phyloP scores from a whole-genome alignment of 78 protist species.

The Dictyostelium firmibasis region DNA sequence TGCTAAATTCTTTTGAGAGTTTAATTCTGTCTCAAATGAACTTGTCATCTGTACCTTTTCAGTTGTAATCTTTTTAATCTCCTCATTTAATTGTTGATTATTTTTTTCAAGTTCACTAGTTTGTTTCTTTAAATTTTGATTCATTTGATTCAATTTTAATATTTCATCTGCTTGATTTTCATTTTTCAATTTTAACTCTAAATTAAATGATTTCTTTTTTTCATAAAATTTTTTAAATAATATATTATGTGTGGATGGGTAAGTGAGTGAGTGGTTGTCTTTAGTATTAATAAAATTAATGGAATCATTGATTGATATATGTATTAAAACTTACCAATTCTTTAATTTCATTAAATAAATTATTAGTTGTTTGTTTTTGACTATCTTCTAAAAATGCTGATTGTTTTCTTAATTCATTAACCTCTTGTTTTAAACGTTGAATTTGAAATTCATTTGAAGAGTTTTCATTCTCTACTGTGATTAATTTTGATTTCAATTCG shows the following conservation, averaged over 20 bases:
- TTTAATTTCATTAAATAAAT: slow-evolving; percentile 40
- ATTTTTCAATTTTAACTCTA: slow-evolving; percentile 33
- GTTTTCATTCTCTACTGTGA: slow-evolving; percentile 49
- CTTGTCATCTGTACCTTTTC: not conserved
- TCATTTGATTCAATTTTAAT: not conserved
- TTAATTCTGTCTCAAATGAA: slow-evolving; percentile 53
- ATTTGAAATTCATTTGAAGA: slow-evolving; percentile 40
- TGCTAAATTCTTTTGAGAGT: slow-evolving; percentile 26
- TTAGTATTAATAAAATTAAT: too few relatives aligned
- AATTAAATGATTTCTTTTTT: slow-evolving; percentile 35
- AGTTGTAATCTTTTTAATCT: not conserved
- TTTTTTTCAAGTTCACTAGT: not conserved
- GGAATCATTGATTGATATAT: not conserved
- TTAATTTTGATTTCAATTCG: slow-evolving; percentile 35
- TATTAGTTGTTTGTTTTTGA: slow-evolving; percentile 1
- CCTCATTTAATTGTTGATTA: not conserved
- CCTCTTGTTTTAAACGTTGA: slow-evolving; percentile 53
- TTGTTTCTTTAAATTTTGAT: not conserved
- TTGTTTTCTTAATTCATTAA: slow-evolving; percentile 38
- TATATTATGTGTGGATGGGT: not conserved
- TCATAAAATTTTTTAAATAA: not conserved
- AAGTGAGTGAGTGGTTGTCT: too few relatives aligned
- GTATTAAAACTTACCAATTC: slow-evolving; percentile 33
- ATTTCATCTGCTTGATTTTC: not conserved
- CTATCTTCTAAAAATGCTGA: not conserved